These are phyloP conservation scores for Tuber borchii DNA, from an alignment of 495 filamentous ascomycete genomes.

Conservation along the genomic window DNA sequence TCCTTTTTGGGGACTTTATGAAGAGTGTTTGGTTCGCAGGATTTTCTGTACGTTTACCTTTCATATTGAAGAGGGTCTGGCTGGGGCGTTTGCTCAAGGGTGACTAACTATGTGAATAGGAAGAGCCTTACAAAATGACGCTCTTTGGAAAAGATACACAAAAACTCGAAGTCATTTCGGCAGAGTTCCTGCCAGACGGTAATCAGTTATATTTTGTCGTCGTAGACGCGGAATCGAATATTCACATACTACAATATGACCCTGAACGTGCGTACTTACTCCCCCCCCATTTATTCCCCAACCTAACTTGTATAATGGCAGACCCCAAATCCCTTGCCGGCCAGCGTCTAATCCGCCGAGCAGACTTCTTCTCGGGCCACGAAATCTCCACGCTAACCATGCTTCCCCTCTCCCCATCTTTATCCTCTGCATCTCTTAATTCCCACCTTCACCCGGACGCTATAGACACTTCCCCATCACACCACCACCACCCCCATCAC, in stretches of 20 bases:
- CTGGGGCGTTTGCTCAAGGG: constrained; percentile 9
- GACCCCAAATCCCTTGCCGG: constrained; percentile 91
- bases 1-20: constrained; percentile 81
- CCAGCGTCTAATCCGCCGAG: constrained; percentile 73
- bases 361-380: constrained; percentile 80
- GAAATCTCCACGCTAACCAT: constrained; percentile 65
- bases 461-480: constrained; percentile 15
- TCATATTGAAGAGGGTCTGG: not conserved
- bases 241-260: constrained; percentile 88
- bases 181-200: constrained; percentile 83
- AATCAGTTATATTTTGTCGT: constrained; percentile 75
- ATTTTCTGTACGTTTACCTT: constrained; percentile 57
- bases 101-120: constrained; percentile 42
- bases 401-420: constrained; percentile 53
- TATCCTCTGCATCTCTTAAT: constrained; percentile 40
- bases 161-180: constrained; percentile 68
- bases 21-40: constrained; percentile 94
- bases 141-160: constrained; percentile 80
- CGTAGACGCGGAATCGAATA: constrained; percentile 73
- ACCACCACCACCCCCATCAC: constrained; percentile 27
- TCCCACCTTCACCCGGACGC: constrained; percentile 41
- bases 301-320: constrained; percentile 41
- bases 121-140: constrained; percentile 91
- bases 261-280: constrained; percentile 65
- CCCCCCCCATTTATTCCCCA: not conserved